Conservation (phyloP, 2,329 filamentous ascomycete species). For the Epichloe aotearoae region DNA sequence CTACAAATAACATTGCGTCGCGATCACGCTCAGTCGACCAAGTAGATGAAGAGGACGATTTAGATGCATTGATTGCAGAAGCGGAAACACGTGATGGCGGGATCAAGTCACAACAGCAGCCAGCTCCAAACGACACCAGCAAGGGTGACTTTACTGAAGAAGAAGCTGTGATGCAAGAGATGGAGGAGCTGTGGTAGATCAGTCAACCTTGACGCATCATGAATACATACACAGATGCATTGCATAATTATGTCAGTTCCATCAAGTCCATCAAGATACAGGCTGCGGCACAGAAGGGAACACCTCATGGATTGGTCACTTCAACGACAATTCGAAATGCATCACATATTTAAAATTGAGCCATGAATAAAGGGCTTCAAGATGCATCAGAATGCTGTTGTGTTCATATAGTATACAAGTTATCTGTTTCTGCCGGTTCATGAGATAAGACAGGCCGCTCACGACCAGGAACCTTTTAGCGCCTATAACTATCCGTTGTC, state of each 20-base stretch:
- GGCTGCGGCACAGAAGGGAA: too few relatives aligned
- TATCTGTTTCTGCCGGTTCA: not conserved
- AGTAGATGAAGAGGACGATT: constrained; percentile 24
- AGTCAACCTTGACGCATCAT: not conserved
- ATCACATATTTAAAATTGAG: too few relatives aligned
- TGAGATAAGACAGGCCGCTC: not conserved
- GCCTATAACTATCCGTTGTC: constrained; percentile 3
- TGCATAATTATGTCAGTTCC: not conserved
- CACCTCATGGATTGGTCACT: too few relatives aligned
- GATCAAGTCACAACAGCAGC: not conserved
- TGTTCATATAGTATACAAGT: not conserved
- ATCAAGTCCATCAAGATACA: too few relatives aligned
- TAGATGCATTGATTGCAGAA: constrained; percentile 41
- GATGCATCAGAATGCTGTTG: not conserved
- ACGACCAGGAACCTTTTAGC: constrained; percentile 6
- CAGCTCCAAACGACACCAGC: constrained; percentile 3
- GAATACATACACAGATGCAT: not conserved
- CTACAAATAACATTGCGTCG: too few relatives aligned
- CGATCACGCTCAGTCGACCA: not conserved
- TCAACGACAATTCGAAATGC: too few relatives aligned
- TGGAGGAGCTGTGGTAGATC: constrained; percentile 36
- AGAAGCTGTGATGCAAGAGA: constrained; percentile 54
- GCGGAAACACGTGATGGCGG: constrained; percentile 19
- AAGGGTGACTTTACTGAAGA: constrained; percentile 42
- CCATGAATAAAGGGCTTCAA: not conserved